Evolutionary conservation across 192 early-diverging fungal species (phyloP), one percentile per base, ranked within the genome.

Genomic region (Backusella tuberculispora): DNA sequence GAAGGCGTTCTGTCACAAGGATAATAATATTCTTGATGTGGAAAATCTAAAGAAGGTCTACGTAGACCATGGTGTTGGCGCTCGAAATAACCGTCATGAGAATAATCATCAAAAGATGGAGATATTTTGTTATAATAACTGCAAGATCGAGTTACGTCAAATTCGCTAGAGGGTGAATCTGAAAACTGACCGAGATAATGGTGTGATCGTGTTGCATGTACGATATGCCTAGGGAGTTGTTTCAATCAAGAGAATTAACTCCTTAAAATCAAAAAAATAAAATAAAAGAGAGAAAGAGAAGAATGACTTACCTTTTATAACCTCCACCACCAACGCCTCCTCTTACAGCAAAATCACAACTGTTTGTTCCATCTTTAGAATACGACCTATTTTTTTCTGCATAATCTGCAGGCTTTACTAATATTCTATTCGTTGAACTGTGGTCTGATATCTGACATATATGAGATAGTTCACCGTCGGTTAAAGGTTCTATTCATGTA

Each of bases 371-470:
- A 67, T 67, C 66, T 67, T 67, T 67, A 67, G 66, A 67, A 67
- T 67, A 26, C 40, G 41, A 67, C 66, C 41, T 67, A 67, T 67
- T 41, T 19, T 67, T 15, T 12, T 67, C 66, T 67, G 66, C 66
- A 67, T 67, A 21, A 67, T 72, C 71, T 43, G 50, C 38, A 60
- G 63, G 44, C 26, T 63, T 41, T n/a, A 73, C 72, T 29, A 73
- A 24, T 45, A 73, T 63, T 73, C 72, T 73, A 24, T 64, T 44
- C 24, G 53, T 73, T 19, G 72, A 73, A 34, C 56, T 64, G 44
- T 63, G 53, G 60, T 73, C 72, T 64, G 72, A 73, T 34, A 45
- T 73, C 63, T 63, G 72, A 63, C 72, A 73, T 40, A 73, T 63
- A 64, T 73, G 72, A 65, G 60, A 40, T 63, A 73, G 43, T 5